Percentiles rank a stretch among this genome's conserved stretches.
phyloP scores from a whole-genome alignment of 106 monocot species.

The Phalaenopsis equestris region DNA sequence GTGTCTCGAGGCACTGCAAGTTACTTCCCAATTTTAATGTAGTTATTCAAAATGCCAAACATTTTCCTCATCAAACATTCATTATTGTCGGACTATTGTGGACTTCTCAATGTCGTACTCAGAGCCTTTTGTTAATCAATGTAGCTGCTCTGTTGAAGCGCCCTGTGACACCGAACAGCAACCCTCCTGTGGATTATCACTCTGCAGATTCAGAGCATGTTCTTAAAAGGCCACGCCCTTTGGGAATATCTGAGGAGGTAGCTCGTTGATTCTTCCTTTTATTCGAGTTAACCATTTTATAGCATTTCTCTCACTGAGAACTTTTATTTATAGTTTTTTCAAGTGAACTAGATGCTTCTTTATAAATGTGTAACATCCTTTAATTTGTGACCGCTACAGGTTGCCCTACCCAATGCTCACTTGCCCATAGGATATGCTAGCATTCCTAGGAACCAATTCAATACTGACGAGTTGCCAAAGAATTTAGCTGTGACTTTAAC shows the following conservation, averaged over 20 bases:
- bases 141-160: constrained; percentile 47
- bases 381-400: constrained; percentile 14
- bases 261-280: constrained; percentile 1
- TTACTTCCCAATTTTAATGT: too few relatives aligned
- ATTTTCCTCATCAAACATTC: not conserved
- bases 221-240: constrained; percentile 37
- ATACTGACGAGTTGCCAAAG: constrained; percentile 35
- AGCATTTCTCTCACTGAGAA: not conserved
- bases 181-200: constrained; percentile 47
- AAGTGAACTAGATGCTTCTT: not conserved
- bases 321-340: not conserved
- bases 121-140: not conserved
- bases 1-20: too few relatives aligned
- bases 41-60: not conserved
- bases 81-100: not conserved
- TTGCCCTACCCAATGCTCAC: constrained; percentile 12
- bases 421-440: constrained; percentile 20
- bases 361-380: not conserved
- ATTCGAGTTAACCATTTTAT: not conserved
- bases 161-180: constrained; percentile 35
- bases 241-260: constrained; percentile 60
- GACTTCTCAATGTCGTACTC: not conserved
- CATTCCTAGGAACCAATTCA: constrained; percentile 14
- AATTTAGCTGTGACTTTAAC: constrained; percentile 22
- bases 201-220: constrained; percentile 63